Conservation (phyloP, 169 alveolate species). For the Cytauxzoon felis region DNA sequence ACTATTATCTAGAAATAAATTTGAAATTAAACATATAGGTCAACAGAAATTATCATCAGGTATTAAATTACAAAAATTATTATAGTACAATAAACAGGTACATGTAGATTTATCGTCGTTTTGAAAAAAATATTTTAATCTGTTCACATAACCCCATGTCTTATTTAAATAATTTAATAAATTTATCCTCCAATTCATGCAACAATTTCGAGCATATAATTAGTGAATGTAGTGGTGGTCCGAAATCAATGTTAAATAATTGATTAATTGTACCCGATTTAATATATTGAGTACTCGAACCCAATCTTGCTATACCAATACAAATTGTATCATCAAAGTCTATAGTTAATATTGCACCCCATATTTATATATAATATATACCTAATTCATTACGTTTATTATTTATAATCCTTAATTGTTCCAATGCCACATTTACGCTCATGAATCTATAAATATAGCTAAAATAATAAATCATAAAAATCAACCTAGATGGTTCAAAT, state of each 20-base stretch:
- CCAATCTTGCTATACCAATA: constrained; percentile 92
- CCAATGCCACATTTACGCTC: constrained; percentile 87
- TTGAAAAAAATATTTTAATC: not conserved
- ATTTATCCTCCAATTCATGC: constrained; percentile 88
- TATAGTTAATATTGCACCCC: constrained; percentile 2
- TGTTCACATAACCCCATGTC: not conserved
- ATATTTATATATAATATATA: not conserved
- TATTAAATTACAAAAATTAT: not conserved
- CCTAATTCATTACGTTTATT: constrained; percentile 1
- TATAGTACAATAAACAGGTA: not conserved
- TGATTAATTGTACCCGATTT: constrained; percentile 80
- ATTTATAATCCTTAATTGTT: constrained; percentile 86
- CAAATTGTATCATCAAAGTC: constrained; percentile 70
- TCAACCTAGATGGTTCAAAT: constrained; percentile 87
- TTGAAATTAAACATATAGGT: constrained; percentile 26
- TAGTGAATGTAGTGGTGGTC: constrained; percentile 93
- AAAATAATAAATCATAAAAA: not conserved
- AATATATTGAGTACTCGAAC: constrained; percentile 81
- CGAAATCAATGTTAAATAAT: constrained; percentile 82
- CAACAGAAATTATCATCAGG: constrained; percentile 52
- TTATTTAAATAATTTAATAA: too few relatives aligned
- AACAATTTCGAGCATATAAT: constrained; percentile 86
- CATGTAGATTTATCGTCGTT: constrained; percentile 40
- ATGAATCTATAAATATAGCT: constrained; percentile 72
- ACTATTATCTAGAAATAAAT: not conserved